Evolutionary conservation across 768 basidiomycete species (phyloP).

Genomic region (Saitozyma podzolica): DNA sequence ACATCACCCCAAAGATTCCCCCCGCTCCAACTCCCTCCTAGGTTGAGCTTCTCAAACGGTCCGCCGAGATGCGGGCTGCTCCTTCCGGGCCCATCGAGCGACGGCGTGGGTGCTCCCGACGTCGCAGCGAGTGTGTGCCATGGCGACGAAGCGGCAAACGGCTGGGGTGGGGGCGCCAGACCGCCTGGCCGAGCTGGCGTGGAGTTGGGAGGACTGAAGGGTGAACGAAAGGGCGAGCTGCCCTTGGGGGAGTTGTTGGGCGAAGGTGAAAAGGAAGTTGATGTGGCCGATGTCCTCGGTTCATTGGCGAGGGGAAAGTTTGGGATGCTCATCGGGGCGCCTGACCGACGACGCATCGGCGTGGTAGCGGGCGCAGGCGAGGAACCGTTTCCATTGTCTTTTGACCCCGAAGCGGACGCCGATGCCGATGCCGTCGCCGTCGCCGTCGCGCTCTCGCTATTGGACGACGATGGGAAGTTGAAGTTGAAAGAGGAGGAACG

Average conservation of each 20-base stretch:
- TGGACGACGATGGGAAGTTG: too few species aligned
- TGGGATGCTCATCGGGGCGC: slow-evolving; percentile 30
- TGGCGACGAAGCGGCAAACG: slow-evolving; percentile 26
- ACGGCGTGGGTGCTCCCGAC: slow-evolving; percentile 48
- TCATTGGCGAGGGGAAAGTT: slow-evolving; percentile 29
- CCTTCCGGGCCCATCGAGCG: slow-evolving; percentile 40
- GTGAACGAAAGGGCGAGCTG: slow-evolving; percentile 28
- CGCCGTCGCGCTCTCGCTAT: too few species aligned
- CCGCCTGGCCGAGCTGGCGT: slow-evolving; percentile 9
- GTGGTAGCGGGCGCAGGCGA: too few species aligned
- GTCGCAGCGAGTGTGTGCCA: slow-evolving; percentile 45
- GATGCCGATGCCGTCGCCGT: too few species aligned
- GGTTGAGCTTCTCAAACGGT: slow-evolving; percentile 49
- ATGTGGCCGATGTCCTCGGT: slow-evolving; percentile 17
- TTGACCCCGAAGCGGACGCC: too few species aligned
- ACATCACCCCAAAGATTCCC: slow-evolving; percentile 34
- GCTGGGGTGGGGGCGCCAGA: slow-evolving; percentile 6
- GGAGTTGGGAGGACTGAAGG: slow-evolving; percentile 7
- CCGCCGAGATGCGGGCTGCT: slow-evolving; percentile 49
- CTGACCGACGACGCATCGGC: slow-evolving; percentile 9
- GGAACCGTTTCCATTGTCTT: too few species aligned
- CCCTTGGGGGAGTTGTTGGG: slow-evolving; percentile 25
- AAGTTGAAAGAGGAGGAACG: too few species aligned
- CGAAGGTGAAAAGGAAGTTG: slow-evolving; percentile 24
- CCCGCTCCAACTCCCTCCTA: slow-evolving; percentile 45